These are phyloP conservation scores for Lyophyllum shimeji DNA, from an alignment of 768 basidiomycete genomes.

Conservation along the genomic window DNA sequence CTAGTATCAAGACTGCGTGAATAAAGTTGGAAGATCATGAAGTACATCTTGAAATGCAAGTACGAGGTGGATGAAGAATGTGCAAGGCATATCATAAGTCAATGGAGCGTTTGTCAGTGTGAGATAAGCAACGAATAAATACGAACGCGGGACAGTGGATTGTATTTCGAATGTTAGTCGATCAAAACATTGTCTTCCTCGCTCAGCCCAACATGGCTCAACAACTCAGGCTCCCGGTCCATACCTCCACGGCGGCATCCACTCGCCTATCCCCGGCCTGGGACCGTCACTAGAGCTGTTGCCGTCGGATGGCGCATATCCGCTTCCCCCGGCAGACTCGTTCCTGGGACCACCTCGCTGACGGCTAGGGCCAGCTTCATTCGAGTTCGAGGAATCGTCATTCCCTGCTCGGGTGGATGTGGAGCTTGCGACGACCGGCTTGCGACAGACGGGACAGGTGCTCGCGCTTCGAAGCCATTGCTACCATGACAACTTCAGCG, in stretches of 20 bases:
- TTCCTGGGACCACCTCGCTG: slow-evolving; percentile 10
- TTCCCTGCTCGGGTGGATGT: not conserved
- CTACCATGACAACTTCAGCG: slow-evolving; percentile 32
- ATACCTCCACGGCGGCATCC: slow-evolving; percentile 6
- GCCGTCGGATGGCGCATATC: not conserved
- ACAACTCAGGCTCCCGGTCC: not conserved
- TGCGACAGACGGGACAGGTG: slow-evolving; percentile 82
- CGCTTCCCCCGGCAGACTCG: slow-evolving; percentile 5
- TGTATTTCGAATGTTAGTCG: not conserved
- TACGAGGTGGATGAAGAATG: not conserved
- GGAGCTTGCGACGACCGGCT: slow-evolving; percentile 37
- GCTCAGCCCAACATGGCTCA: not conserved
- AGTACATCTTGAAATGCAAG: not conserved
- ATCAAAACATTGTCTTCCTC: not conserved
- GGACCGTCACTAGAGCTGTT: not conserved
- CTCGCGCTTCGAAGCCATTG: slow-evolving; percentile 80
- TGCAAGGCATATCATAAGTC: not conserved
- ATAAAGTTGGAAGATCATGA: not conserved
- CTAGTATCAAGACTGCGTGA: not conserved
- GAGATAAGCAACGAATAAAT: not conserved
- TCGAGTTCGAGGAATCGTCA: slow-evolving; percentile 3
- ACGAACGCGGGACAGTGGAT: not conserved
- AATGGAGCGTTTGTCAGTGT: not conserved
- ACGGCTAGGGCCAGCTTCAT: slow-evolving; percentile 15
- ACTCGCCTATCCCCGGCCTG: not conserved